Base-by-base conservation (phyloP, 2,329 filamentous ascomycete species). In the Aspergillus udagawae region DNA sequence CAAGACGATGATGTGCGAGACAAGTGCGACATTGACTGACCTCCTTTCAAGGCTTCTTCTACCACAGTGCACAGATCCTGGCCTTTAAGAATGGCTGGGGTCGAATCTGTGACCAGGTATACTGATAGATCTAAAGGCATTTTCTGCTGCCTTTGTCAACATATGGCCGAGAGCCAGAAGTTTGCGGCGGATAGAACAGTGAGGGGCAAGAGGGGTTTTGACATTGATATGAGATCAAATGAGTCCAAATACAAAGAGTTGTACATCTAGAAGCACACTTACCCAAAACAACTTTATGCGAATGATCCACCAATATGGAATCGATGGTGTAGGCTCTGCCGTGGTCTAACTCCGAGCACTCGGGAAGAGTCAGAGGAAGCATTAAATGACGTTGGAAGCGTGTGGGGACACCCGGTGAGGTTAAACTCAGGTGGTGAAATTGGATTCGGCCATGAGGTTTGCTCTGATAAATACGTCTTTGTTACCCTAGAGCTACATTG, bases 101-200 rank as follows among this genome's bases (percentile, higher is more conserved):
- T 96, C 52, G 91, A 94, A 80, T 97, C 92, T 4, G 92, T 97
- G 65, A 97, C 92, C 57, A 97, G 82, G 72, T 97, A 97, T 42
- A 97, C 79, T 51, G 88, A 87, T 73, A 95, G 92, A 75, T 96
- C 86, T 49, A 88, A 79, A 21, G 76, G 68, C 70, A 73, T 76
- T 61, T 58, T 78, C 55, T 57, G 56, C 60, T 61, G 8, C 20
- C 44, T 4, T 47, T 23, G 21, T 47, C 21, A 47, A 23, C 21
- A 23, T 59, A 54, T 56, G 54, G 52, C 51, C 47, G 55, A 56
- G 45, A 57, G 32, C 12, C 12, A 61, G 52, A 61, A 57, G 58
- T 60, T 62, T 54, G 38, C 35, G 56, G 47, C 53, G 53, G 32
- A 38, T 7, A 2, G 32, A 38, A 38, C 32, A 17, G 32, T 7